Evolutionary conservation across 805 yeast species (phyloP).

Genomic region (Clavispora phyllophila): DNA sequence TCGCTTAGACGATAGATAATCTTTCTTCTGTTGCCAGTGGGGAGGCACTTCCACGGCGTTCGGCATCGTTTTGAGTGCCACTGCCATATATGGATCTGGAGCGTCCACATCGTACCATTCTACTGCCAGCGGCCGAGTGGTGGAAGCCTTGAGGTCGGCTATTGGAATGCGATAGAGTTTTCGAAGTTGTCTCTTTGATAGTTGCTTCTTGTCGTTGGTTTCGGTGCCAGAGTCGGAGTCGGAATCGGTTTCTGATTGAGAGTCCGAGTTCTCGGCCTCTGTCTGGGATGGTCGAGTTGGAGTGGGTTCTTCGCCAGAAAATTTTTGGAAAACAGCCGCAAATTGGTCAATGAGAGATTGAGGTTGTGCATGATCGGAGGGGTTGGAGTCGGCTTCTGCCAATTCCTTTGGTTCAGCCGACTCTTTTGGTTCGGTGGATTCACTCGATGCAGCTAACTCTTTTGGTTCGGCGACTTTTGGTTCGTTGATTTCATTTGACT

Average conservation of each 20-base stretch:
- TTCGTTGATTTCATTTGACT: no score
- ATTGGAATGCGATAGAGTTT: constrained; percentile 56
- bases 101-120: constrained; percentile 90
- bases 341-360: constrained; percentile 15
- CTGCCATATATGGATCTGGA: constrained; percentile 63
- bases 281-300: no score
- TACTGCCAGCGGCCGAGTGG: constrained; percentile 63
- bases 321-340: constrained; percentile 17
- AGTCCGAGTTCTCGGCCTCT: neutral
- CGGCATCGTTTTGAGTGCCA: constrained; percentile 57
- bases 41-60: constrained; percentile 73
- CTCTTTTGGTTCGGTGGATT: no score
- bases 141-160: constrained; percentile 57
- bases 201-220: constrained; percentile 14
- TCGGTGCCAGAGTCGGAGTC: constrained; percentile 21
- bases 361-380: no score
- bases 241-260: constrained; percentile 5
- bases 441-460: no score
- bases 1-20: constrained; percentile 61
- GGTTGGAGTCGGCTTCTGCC: no score
- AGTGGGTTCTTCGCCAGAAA: constrained; percentile 1
- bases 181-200: constrained; percentile 49
- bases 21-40: constrained; percentile 81
- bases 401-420: constrained; percentile 10
- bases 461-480: no score